These are phyloP conservation scores for Baorangia bicolor DNA, from an alignment of 768 basidiomycete species.

Conservation along the genomic window DNA sequence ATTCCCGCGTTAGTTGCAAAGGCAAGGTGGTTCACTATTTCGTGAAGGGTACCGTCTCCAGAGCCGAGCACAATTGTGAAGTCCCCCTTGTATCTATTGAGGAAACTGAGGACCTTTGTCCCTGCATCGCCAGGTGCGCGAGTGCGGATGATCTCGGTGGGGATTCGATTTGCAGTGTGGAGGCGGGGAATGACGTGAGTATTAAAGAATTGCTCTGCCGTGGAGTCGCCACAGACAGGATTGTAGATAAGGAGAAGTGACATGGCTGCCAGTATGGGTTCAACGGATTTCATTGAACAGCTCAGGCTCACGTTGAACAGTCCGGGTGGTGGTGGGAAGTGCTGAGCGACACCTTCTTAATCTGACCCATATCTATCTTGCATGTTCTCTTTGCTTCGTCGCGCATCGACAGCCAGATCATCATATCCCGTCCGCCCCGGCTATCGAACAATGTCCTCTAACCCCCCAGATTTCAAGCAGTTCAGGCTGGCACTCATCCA, in stretches of 20 bases:
- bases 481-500: conserved; percentile 91
- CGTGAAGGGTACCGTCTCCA: conserved; percentile 92
- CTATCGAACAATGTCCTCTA: conserved; percentile 26
- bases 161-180: conserved; percentile 31
- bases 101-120: conserved; percentile 39
- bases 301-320: conserved; percentile 2
- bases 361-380: background rate
- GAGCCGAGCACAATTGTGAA: conserved; percentile 64
- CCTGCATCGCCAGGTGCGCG: conserved; percentile 56
- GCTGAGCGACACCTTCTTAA: background rate
- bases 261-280: conserved; percentile 31
- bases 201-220: conserved; percentile 55
- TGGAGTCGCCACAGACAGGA: conserved; percentile 64
- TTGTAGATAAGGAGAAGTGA: conserved; percentile 69
- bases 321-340: background rate
- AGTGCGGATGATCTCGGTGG: conserved; percentile 46
- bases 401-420: background rate
- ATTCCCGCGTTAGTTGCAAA: conserved; percentile 22
- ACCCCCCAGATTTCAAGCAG: conserved; percentile 50
- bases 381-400: conserved; percentile 20
- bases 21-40: conserved; percentile 67
- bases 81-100: conserved; percentile 33
- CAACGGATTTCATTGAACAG: background rate
- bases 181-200: conserved; percentile 67
- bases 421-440: background rate